Base-by-base conservation (phyloP, 202 grass and related monocot species). In the Schoenoplectus tabernaemontani region DNA sequence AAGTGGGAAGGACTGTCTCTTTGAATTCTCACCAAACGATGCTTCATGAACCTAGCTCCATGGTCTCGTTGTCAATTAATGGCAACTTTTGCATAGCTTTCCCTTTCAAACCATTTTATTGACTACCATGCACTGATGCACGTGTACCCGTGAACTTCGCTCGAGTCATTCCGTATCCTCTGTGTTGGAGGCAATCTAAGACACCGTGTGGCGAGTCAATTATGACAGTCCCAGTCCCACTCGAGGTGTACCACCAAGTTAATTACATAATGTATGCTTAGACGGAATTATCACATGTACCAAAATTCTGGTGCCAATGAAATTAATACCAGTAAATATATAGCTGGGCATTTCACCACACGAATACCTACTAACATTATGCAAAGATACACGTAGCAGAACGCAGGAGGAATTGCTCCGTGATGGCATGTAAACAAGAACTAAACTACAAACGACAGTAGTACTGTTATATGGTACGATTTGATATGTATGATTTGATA, bases 11-110 rank as follows among this genome's bases (percentile, higher is more conserved):
- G 58, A 80, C 77, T 80, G 77, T 80, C 77, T 63, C 77, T 64
- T 80, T 80, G 77, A 80, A 80, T 80, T 80, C 77, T 79, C 77
- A 79, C 76, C 76, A 63, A 79, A 79, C 76, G n/a, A n/a, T n/a
- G n/a, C n/a, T n/a, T n/a, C n/a, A n/a, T n/a, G n/a, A n/a, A n/a
- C n/a, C n/a, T n/a, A n/a, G n/a, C n/a, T n/a, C 7, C 38, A 78
- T 33, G 37, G 15, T 60, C 15, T 32, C 50, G 23, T 47, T 64
- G 37, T 32, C 9, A 47, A 64, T 64, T 80, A 47, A 79, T 30
- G 23, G 42, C 60, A n/a, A 54, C 70, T 53, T 74, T 74, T 53
- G 5, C 70, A 51, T 34, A 9, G 26, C 24, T 54, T 74, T 74
- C 41, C 39, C 62, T 79, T 64, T 79, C 60, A 47, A 44, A n/a